Evolutionary conservation across 2,329 filamentous ascomycete genomes (phyloP), one percentile per base, ranked within the genome.

Genomic region (Aspergillus fumigatus): DNA sequence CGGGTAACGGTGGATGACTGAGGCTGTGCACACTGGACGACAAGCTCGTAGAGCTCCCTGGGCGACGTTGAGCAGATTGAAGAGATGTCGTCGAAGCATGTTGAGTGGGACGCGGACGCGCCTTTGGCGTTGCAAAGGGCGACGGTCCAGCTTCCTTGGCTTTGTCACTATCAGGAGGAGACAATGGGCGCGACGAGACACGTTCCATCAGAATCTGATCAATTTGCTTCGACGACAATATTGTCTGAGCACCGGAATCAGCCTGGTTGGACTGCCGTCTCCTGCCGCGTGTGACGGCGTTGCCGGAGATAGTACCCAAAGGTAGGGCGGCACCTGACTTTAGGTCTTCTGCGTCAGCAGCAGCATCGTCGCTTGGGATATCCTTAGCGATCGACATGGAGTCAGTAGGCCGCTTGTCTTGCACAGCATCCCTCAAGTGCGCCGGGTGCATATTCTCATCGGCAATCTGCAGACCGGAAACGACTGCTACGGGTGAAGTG

Each of bases 171-270:
- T 71, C 70, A 4, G 69, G 64, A 35, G 75, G 68, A 52, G 70
- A 67, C 19, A 70, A 57, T 8, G 71, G 69, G 14, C 70, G 67
- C 32, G 65, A 26, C 47, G 66, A 66, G 51, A 71, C 68, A 64
- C 84, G 85, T 53, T 81, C 79, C 62, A 82, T 82, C 55, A 95
- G 75, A 67, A 96, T 80, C 54, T 85, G 82, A 63, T 96, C 92
- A 61, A 96, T 90, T 55, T 88, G 86, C 51, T 88, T 84, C 0
- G 89, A 84, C n/a, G 91, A 95, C 29, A 97, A 79, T 41, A 88
- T 81, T 25, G 92, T 97, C 75, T 97, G 93, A 14, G 89, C 88
- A 53, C 87, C 84, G 62, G 88, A 87, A 65, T 96, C 90, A 21
- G 80, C 77, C 59, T 81, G 88, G 54, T 76, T 72, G 43, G 69